Base-by-base conservation (phyloP, 148 eudicot species). In the Fagopyrum esculentum region DNA sequence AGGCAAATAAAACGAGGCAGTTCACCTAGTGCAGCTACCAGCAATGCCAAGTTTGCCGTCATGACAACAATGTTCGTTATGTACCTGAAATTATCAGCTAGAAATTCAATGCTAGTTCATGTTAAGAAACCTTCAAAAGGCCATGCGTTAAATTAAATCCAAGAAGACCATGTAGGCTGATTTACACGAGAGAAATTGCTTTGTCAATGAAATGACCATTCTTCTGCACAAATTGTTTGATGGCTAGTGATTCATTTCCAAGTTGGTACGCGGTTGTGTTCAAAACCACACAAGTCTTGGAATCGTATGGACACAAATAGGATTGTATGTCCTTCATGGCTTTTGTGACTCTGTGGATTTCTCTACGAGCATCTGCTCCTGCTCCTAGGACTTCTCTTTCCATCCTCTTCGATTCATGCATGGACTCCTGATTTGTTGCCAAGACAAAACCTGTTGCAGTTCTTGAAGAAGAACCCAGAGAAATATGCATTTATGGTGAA, bases 1-100 rank as follows among this genome's bases (percentile, higher is more conserved):
- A 66, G 69, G 45, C 45, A 47, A 57, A n/a, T 45, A 17, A 56
- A 56, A 5, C 87, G 43, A 43, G 71, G 71, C 71, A 13, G 45
- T 13, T 83, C 81, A 91, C 97, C 93, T 73, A 85, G 48, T 79
- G 83, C 88, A 74, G 81, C 78, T 47, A 84, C 82, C 81, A 88
- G 44, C 54, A 84, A 73, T 15, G 81, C 83, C 82, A 85, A 73
- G 82, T 88, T 91, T 52, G 80, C 51, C 22, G 82, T 73, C 68
- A 83, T 90, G 17, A 86, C 80, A 15, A 85, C 85, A 73, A 91
- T 81, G 82, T 88, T 89, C 40, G 81, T 73, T 26, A 84, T 40
- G 76, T 91, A 88, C 86, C 97, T 91, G 77, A 71, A 45, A 35
- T 57, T 57, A 9, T 17, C 8, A 19, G 59, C 16, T 55, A n/a